Conservation (phyloP, 2,329 filamentous ascomycete species). For the Ophiostoma sp. region DNA sequence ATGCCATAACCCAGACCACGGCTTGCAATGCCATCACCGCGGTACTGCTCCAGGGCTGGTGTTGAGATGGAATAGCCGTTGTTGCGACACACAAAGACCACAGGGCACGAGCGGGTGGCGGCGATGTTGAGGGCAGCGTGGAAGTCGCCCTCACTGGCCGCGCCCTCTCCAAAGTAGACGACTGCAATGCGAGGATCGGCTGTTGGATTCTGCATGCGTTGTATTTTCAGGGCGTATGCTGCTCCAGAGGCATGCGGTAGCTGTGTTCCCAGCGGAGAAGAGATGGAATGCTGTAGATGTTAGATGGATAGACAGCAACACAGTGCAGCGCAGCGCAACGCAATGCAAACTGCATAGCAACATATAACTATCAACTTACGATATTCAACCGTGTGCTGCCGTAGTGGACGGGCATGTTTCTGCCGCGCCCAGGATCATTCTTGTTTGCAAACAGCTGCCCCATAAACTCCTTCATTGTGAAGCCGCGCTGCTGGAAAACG, state of each 20-base stretch:
- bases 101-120: constrained; percentile 68
- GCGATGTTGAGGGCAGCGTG: constrained; percentile 78
- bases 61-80: constrained; percentile 80
- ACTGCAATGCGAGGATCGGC: constrained; percentile 58
- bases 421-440: constrained; percentile 71
- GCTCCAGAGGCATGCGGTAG: constrained; percentile 74
- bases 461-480: constrained; percentile 87
- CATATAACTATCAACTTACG: constrained; percentile 44
- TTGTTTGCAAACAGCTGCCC: constrained; percentile 85
- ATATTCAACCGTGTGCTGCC: constrained; percentile 79
- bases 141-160: constrained; percentile 76
- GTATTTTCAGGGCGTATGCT: constrained; percentile 72
- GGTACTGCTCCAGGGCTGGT: constrained; percentile 73
- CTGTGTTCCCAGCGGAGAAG: constrained; percentile 71
- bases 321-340: background rate
- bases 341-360: background rate
- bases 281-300: constrained; percentile 60
- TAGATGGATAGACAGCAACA: no score
- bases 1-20: constrained; percentile 78
- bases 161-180: constrained; percentile 78
- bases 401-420: constrained; percentile 98
- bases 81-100: constrained; percentile 76
- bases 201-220: constrained; percentile 60
- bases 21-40: constrained; percentile 74
- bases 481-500: constrained; percentile 84